Evolutionary conservation across 352 stramenopile species (phyloP).

Genomic region (Phytophthora cryptogea): DNA sequence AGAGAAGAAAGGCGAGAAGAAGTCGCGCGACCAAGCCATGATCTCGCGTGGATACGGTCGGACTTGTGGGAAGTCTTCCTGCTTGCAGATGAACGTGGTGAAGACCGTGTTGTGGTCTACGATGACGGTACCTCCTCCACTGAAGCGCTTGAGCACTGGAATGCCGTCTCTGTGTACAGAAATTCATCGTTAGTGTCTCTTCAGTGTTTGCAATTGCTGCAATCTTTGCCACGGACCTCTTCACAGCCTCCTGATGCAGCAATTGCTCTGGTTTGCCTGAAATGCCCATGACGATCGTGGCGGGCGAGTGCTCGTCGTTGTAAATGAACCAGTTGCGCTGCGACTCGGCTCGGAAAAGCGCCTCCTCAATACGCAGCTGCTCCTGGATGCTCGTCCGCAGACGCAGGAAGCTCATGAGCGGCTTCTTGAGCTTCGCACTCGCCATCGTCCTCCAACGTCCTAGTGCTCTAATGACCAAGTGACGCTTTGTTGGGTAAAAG

Average conservation of each 20-base stretch:
- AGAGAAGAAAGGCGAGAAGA: slow-evolving; percentile 82
- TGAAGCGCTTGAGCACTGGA: slow-evolving; percentile 95
- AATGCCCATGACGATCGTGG: slow-evolving; percentile 95
- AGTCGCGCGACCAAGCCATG: slow-evolving; percentile 91
- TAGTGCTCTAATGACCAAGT: neutral
- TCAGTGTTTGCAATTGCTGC: slow-evolving; percentile 1
- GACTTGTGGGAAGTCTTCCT: slow-evolving; percentile 74
- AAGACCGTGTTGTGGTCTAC: slow-evolving; percentile 94
- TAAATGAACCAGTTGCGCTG: slow-evolving; percentile 84
- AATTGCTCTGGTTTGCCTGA: slow-evolving; percentile 93
- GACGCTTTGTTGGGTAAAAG: slow-evolving; percentile 12
- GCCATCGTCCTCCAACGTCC: slow-evolving; percentile 4
- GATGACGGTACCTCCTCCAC: slow-evolving; percentile 96
- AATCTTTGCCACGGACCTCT: slow-evolving; percentile 52
- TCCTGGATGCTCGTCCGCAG: slow-evolving; percentile 74
- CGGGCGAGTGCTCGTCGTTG: slow-evolving; percentile 66
- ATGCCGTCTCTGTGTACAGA: slow-evolving; percentile 62
- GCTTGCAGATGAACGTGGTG: slow-evolving; percentile 91
- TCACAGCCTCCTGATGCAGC: slow-evolving; percentile 85
- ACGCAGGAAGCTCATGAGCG: slow-evolving; percentile 70
- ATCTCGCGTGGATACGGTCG: slow-evolving; percentile 91
- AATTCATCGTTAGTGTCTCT: neutral
- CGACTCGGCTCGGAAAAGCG: slow-evolving; percentile 90
- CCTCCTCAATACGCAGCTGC: slow-evolving; percentile 93
- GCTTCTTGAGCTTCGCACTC: slow-evolving; percentile 32